Evolutionary conservation across 306 rosid species (phyloP).

Genomic region (Corylus heterophylla): DNA sequence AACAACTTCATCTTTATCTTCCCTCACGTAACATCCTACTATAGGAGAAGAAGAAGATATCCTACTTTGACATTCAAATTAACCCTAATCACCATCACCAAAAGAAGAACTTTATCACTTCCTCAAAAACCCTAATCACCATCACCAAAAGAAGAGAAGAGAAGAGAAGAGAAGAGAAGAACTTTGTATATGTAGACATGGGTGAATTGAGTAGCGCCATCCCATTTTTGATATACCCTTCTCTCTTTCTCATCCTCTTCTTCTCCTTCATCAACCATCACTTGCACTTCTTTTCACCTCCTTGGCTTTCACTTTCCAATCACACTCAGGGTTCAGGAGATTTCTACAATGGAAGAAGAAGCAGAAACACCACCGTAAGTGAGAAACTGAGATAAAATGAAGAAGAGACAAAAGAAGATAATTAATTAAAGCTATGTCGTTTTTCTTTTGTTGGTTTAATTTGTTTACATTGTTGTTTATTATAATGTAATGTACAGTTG

Average conservation of each 20-base stretch:
- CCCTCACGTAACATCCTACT: background rate
- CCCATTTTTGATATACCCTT: constrained; percentile 15
- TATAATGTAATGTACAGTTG: background rate
- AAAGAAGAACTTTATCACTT: too few relatives aligned
- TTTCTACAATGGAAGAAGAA: background rate
- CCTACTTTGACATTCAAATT: too few relatives aligned
- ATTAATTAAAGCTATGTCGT: too few relatives aligned
- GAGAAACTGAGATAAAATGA: background rate
- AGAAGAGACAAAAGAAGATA: background rate
- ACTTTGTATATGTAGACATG: constrained; percentile 20
- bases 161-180: background rate
- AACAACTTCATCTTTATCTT: background rate
- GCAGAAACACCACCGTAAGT: background rate
- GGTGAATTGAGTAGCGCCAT: constrained; percentile 11
- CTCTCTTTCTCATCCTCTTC: constrained; percentile 37
- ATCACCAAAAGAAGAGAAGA: too few relatives aligned
- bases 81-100: too few relatives aligned
- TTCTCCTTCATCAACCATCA: constrained; percentile 29
- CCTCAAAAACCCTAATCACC: too few relatives aligned
- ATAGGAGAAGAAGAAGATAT: background rate
- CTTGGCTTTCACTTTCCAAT: constrained; percentile 7
- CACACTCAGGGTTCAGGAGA: background rate
- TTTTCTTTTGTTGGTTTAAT: too few relatives aligned
- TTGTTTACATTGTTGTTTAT: background rate
- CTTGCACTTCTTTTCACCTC: constrained; percentile 4